Percentiles rank a stretch among this genome's conserved stretches.
Conservation (phyloP, 495 filamentous ascomycete species). For the Penicillium goetzii region DNA sequence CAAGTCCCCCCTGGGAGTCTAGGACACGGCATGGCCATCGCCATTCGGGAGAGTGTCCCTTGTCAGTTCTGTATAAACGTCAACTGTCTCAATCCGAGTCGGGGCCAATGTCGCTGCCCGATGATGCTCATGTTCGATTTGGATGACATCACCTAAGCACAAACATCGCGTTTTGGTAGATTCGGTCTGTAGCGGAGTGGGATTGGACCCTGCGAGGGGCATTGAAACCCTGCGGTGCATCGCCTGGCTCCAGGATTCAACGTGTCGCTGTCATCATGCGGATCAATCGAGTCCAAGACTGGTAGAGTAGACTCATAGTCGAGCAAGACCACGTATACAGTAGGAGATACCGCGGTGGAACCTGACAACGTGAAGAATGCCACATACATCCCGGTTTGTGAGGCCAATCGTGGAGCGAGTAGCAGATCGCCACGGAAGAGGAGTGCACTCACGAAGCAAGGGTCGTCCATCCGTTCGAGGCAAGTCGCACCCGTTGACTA, state of each 20-base stretch:
- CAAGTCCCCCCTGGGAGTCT: not conserved
- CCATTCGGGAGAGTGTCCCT: not conserved
- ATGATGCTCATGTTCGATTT: not conserved
- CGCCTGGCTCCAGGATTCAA: not conserved
- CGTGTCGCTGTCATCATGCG: constrained; percentile 16
- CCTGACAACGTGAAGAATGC: constrained; percentile 29
- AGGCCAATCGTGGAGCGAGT: constrained; percentile 13
- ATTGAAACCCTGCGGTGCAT: constrained; percentile 10
- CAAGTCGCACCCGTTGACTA: constrained; percentile 13
- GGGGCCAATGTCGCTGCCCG: not conserved
- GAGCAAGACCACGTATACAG: constrained; percentile 28
- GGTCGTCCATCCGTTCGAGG: constrained; percentile 30
- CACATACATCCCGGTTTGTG: constrained; percentile 2
- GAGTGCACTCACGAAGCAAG: constrained; percentile 20
- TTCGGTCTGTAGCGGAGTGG: not conserved
- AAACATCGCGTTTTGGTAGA: not conserved
- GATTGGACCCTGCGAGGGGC: not conserved
- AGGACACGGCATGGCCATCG: not conserved
- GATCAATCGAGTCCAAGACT: constrained; percentile 20
- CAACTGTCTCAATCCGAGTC: not conserved
- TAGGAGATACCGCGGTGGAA: constrained; percentile 22
- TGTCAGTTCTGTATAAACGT: not conserved
- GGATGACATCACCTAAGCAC: constrained; percentile 1
- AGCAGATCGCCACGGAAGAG: constrained; percentile 29
- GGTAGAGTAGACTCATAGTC: constrained; percentile 23